Evolutionary conservation across 352 stramenopile genomes (phyloP).

Genomic region (Globisporangium polare): DNA sequence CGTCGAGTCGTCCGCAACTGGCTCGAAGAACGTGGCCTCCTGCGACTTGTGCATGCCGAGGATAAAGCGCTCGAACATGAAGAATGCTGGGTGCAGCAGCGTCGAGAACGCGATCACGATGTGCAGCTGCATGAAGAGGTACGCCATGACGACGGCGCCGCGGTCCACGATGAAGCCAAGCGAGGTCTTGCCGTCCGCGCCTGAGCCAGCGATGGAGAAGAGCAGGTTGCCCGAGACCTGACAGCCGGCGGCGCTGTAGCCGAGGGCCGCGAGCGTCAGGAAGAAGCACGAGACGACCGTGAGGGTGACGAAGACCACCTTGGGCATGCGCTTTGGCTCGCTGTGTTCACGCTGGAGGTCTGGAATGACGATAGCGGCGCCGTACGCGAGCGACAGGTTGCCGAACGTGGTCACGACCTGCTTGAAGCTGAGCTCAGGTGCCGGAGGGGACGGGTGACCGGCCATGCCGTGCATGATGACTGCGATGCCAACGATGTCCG

Average conservation of each 20-base stretch:
- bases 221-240: conserved; percentile 49
- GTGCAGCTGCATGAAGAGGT: conserved; percentile 53
- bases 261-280: conserved; percentile 27
- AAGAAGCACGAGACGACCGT: conserved; percentile 39
- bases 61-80: conserved; percentile 40
- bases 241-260: conserved; percentile 33
- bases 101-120: conserved; percentile 45
- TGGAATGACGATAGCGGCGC: conserved; percentile 44
- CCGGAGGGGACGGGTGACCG: conserved; percentile 25
- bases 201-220: conserved; percentile 35
- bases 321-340: conserved; percentile 42
- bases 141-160: conserved; percentile 35
- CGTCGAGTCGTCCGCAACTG: not conserved
- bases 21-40: conserved; percentile 3
- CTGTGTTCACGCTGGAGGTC: conserved; percentile 43
- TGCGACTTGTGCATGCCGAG: conserved; percentile 35
- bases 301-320: conserved; percentile 38
- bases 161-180: conserved; percentile 35
- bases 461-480: conserved; percentile 32
- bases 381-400: conserved; percentile 52
- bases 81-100: conserved; percentile 42
- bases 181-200: conserved; percentile 18
- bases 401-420: conserved; percentile 41
- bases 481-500: conserved; percentile 31
- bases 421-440: conserved; percentile 33